Evolutionary conservation across 768 basidiomycete genomes (phyloP).

Genomic region (Boletus huronensis): DNA sequence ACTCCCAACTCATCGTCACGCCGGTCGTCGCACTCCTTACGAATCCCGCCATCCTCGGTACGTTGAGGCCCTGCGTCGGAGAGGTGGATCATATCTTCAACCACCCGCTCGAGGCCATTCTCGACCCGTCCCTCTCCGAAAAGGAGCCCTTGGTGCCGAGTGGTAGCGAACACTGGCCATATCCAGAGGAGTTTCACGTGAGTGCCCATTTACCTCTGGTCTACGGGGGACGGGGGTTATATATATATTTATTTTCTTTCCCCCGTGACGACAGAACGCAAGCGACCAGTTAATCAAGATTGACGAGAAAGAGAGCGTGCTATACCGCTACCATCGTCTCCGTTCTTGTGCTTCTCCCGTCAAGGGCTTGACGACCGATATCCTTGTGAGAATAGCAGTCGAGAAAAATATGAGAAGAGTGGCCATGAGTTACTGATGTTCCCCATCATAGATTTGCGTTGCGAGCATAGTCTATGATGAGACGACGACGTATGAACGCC

Average conservation of each 20-base stretch:
- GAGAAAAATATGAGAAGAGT: not conserved
- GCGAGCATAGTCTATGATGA: constrained; percentile 64
- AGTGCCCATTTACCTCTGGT: too few relatives aligned
- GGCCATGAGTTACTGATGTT: not conserved
- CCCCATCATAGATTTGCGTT: constrained; percentile 30
- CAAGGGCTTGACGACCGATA: constrained; percentile 81
- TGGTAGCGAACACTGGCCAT: constrained; percentile 77
- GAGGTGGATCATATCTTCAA: constrained; percentile 82
- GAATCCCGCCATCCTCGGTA: constrained; percentile 44
- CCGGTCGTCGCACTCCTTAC: constrained; percentile 75
- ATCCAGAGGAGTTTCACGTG: constrained; percentile 70
- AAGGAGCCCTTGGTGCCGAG: constrained; percentile 48
- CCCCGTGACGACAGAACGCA: constrained; percentile 49
- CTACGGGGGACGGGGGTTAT: too few relatives aligned
- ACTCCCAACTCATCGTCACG: constrained; percentile 67
- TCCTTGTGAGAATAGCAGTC: constrained; percentile 52
- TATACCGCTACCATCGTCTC: constrained; percentile 84
- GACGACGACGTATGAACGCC: constrained; percentile 50
- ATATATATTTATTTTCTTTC: too few relatives aligned
- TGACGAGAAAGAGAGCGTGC: constrained; percentile 44
- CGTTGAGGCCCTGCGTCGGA: constrained; percentile 51
- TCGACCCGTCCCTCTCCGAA: constrained; percentile 51
- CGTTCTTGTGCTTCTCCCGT: constrained; percentile 74
- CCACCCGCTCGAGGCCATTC: constrained; percentile 69
- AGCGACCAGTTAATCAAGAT: constrained; percentile 44